Evolutionary conservation across 1,139 yeast species (phyloP).

Genomic region (Lodderomyces oxycetoniae): DNA sequence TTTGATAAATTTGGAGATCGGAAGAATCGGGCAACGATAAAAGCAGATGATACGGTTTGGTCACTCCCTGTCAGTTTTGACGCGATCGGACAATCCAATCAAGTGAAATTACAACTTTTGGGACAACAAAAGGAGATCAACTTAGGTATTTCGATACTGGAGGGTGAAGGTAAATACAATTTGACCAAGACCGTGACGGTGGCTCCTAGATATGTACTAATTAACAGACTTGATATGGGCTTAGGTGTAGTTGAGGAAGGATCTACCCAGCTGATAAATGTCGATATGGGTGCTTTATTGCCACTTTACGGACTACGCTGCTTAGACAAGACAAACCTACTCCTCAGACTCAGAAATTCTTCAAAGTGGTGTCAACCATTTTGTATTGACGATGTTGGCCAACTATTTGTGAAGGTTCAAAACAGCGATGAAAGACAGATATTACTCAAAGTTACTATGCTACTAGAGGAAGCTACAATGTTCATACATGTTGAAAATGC

Average conservation of each 20-base stretch:
- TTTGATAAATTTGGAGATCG: slow-evolving; percentile 58
- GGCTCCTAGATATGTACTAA: slow-evolving; percentile 76
- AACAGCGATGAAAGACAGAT: slow-evolving; percentile 62
- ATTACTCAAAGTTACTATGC: slow-evolving; percentile 65
- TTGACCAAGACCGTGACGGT: slow-evolving; percentile 73
- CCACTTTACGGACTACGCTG: slow-evolving; percentile 67
- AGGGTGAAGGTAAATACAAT: slow-evolving; percentile 84
- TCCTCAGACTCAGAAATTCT: slow-evolving; percentile 55
- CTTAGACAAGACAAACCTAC: slow-evolving; percentile 47
- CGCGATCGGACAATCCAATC: slow-evolving; percentile 80
- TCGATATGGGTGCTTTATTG: slow-evolving; percentile 45
- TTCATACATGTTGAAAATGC: slow-evolving; percentile 75
- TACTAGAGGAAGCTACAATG: slow-evolving; percentile 75
- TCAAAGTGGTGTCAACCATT: slow-evolving; percentile 88
- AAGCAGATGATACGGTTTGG: slow-evolving; percentile 69
- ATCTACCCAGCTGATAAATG: slow-evolving; percentile 40
- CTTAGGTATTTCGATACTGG: slow-evolving; percentile 69
- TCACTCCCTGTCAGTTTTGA: slow-evolving; percentile 79
- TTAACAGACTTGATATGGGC: slow-evolving; percentile 54
- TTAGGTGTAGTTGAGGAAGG: slow-evolving; percentile 70
- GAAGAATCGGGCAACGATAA: slow-evolving; percentile 64
- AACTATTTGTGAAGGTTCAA: slow-evolving; percentile 65
- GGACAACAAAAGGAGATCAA: slow-evolving; percentile 65
- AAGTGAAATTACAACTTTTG: slow-evolving; percentile 54
- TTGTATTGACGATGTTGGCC: slow-evolving; percentile 77